These are phyloP conservation scores for Aquanectria penicillioides DNA, from an alignment of 2,329 filamentous ascomycete species.

Conservation along the genomic window DNA sequence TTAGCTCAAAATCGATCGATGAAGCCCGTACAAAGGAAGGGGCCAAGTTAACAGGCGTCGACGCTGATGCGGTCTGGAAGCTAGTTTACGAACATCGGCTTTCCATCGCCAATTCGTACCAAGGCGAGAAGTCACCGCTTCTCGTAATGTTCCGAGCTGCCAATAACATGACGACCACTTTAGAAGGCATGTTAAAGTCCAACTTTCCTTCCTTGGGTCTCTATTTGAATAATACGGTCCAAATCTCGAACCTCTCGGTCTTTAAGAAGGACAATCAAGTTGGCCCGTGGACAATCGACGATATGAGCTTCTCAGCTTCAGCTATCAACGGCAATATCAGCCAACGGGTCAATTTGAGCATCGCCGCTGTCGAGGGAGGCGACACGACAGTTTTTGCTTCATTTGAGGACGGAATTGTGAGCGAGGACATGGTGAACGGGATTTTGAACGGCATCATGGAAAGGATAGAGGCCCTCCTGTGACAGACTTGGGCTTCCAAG, in stretches of 20 bases:
- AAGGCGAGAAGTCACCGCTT: not conserved
- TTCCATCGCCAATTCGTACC: not conserved
- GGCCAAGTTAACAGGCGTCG: not conserved
- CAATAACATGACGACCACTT: constrained; percentile 11
- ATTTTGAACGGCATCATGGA: constrained; percentile 12
- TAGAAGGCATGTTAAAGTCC: constrained; percentile 13
- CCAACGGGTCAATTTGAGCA: constrained; percentile 4
- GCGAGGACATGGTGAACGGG: constrained; percentile 8
- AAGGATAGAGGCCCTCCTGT: constrained; percentile 11
- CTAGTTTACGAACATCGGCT: constrained; percentile 16
- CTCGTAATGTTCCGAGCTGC: constrained; percentile 11
- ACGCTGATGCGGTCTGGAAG: constrained; percentile 9
- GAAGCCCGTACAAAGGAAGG: not conserved
- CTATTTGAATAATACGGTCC: constrained; percentile 20
- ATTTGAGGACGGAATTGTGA: constrained; percentile 22
- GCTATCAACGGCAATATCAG: constrained; percentile 21
- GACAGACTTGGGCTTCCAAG: too few relatives aligned
- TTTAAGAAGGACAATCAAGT: not conserved
- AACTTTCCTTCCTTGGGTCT: constrained; percentile 22
- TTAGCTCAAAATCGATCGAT: not conserved
- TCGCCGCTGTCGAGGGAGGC: constrained; percentile 20
- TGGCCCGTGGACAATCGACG: constrained; percentile 25
- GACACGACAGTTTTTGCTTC: constrained; percentile 24
- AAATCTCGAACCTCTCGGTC: constrained; percentile 20
- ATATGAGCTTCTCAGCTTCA: constrained; percentile 28